Evolutionary conservation across 1,139 yeast species (phyloP).

Genomic region (Torulaspora globosa): DNA sequence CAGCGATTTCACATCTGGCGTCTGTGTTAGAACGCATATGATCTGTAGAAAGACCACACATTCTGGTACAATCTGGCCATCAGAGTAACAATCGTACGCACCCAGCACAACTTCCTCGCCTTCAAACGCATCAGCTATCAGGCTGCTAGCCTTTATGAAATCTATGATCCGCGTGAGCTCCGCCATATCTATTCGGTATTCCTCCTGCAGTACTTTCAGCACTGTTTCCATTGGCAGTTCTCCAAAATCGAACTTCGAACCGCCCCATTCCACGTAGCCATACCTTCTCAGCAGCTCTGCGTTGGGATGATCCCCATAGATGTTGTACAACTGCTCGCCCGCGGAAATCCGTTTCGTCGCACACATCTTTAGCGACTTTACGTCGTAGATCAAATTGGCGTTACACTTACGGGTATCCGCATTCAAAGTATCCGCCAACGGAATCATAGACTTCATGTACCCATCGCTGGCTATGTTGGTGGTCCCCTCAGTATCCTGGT

Average conservation of each 20-base stretch:
- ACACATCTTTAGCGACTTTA: conserved; percentile 56
- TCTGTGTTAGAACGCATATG: conserved; percentile 22
- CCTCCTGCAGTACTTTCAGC: conserved; percentile 26
- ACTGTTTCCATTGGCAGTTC: conserved; percentile 55
- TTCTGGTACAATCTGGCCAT: conserved; percentile 58
- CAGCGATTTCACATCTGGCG: conserved; percentile 15
- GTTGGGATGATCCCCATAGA: conserved; percentile 88
- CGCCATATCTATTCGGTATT: conserved; percentile 23
- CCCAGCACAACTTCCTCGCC: conserved; percentile 52
- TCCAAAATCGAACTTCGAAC: conserved; percentile 76
- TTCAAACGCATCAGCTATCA: conserved; percentile 42
- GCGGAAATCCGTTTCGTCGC: conserved; percentile 56
- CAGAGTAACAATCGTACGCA: conserved; percentile 56
- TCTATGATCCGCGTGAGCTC: conserved; percentile 36
- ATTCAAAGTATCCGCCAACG: conserved; percentile 84
- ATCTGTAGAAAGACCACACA: conserved; percentile 51
- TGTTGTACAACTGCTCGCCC: conserved; percentile 78
- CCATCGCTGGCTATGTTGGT: conserved; percentile 43
- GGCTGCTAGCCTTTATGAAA: conserved; percentile 33
- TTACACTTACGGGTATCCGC: conserved; percentile 79
- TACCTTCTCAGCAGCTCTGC: conserved; percentile 82
- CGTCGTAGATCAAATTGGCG: conserved; percentile 58
- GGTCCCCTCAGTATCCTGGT: conserved; percentile 34
- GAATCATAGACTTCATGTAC: conserved; percentile 79
- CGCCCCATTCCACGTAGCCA: conserved; percentile 79